A percentile compares a stretch with the other conserved stretches of the same genome.
These are phyloP conservation scores for Streptanthus diversifolius DNA, from an alignment of 345 rosid species.

Conservation along the genomic window DNA sequence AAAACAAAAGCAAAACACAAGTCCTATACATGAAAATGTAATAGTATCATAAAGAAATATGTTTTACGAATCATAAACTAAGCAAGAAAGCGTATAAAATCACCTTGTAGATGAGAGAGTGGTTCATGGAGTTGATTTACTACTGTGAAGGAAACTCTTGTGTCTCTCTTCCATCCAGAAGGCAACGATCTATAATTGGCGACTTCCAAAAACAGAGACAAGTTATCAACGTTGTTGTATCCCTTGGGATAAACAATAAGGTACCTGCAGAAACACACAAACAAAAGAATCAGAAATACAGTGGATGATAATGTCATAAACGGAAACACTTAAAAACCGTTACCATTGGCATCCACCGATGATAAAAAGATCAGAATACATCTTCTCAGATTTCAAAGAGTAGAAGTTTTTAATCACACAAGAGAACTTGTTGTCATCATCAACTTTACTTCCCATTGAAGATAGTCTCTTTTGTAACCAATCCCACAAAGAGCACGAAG, in stretches of 20 bases:
- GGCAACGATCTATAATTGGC: conserved; percentile 50
- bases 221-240: conserved; percentile 26
- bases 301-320: background rate
- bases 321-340: background rate
- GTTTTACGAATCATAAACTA: background rate
- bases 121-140: conserved; percentile 50
- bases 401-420: conserved; percentile 4
- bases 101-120: conserved; percentile 17
- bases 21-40: background rate
- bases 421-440: background rate
- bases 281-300: background rate
- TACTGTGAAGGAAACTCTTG: conserved; percentile 40
- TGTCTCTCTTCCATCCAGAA: conserved; percentile 70
- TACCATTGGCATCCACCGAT: conserved; percentile 8
- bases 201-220: conserved; percentile 66
- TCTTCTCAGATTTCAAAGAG: background rate
- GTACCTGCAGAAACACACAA: background rate
- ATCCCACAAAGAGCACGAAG: background rate
- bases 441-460: conserved; percentile 8
- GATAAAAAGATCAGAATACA: background rate
- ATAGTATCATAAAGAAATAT: too few relatives aligned
- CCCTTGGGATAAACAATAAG: background rate
- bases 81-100: background rate
- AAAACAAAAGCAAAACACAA: background rate
- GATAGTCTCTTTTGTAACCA: background rate